These are phyloP conservation scores for Penicillium ochrochloron DNA, from an alignment of 495 filamentous ascomycete genomes.

Conservation along the genomic window DNA sequence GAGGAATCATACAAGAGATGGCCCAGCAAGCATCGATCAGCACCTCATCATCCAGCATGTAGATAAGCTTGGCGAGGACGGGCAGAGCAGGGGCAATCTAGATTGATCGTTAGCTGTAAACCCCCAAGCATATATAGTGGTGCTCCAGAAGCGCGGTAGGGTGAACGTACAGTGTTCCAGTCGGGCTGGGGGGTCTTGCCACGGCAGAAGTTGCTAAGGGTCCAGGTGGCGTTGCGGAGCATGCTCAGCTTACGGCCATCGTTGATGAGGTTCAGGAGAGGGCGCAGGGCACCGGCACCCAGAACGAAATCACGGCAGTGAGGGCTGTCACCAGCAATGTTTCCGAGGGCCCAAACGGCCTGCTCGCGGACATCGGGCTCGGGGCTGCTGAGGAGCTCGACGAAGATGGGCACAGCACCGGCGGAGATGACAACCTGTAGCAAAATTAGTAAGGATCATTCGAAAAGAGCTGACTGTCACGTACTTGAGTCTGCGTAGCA, in stretches of 20 bases:
- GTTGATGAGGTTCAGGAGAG: slow-evolving; percentile 84
- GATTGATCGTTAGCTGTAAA: slow-evolving; percentile 22
- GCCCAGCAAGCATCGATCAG: slow-evolving; percentile 99
- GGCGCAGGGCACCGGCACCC: slow-evolving; percentile 84
- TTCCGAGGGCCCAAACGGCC: slow-evolving; percentile 98
- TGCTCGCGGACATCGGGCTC: slow-evolving; percentile 99
- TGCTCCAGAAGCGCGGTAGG: not conserved
- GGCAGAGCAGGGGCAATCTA: slow-evolving; percentile 96
- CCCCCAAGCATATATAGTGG: not conserved
- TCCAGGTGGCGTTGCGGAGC: slow-evolving; percentile 99
- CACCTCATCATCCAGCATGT: slow-evolving; percentile 98
- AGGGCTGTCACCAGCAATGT: slow-evolving; percentile 99
- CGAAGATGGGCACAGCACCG: slow-evolving; percentile 97
- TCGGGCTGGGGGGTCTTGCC: slow-evolving; percentile 99
- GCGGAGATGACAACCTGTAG: slow-evolving; percentile 89
- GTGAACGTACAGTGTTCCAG: slow-evolving; percentile 78
- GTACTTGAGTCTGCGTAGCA: slow-evolving; percentile 87
- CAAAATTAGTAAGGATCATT: not conserved
- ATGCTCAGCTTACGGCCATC: slow-evolving; percentile 99
- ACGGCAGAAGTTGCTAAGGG: slow-evolving; percentile 99
- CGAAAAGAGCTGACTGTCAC: not conserved
- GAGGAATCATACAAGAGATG: slow-evolving; percentile 68
- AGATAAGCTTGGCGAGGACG: slow-evolving; percentile 94
- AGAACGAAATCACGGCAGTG: slow-evolving; percentile 96
- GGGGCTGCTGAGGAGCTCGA: slow-evolving; percentile 90